Evolutionary conservation across 164 flowering plant species (phyloP), one percentile per base, ranked within the genome.

Genomic region (Annona cherimola): DNA sequence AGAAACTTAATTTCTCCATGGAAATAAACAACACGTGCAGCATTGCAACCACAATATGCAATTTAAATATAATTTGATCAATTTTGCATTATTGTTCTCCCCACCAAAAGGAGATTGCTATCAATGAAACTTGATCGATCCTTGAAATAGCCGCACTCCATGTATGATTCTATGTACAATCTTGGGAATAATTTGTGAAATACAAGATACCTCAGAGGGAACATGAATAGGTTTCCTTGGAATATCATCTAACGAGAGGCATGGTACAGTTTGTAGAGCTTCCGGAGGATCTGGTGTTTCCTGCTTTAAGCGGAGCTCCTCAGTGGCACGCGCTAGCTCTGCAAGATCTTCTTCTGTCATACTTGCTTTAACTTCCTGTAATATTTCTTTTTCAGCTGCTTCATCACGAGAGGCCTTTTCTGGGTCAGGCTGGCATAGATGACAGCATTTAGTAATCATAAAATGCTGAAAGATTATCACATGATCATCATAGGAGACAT

Each of bases 261-360:
- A 77, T 68, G 99, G 98, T 54, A 96, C 97, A 79, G 79, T 79
- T 81, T 76, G 88, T 63, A 93, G 79, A 72, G 96, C 97, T 81
- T 96, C 99, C 54, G 98, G 99, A 63, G 98, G 91, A 69, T 93
- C 99, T 69, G 99, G 99, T 74, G 98, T 92, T 85, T 96, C 98
- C 81, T 96, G 99, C 83, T 88, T 93, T 70, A 90, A 76, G 68
- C 89, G 85, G 26, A 96, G 84, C 79, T 96, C 97, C 67, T 89
- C 84, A 8, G 98, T 96, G 39, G 97, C 90, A 78, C 96, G 97
- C 61, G 95, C 90, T 68, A 93, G 84, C 84, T 92, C 97, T 46
- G 96, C 97, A 66, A 93, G 90, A 84, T 96, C 98, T 78, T 92
- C 99, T 75, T 88, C 83, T 61, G 97, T 96, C 99, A 96, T 89